Percentiles rank a stretch among this genome's conserved stretches.
Conservation (phyloP, 2,329 filamentous ascomycete genomes). For the Colletotrichum lupini region DNA sequence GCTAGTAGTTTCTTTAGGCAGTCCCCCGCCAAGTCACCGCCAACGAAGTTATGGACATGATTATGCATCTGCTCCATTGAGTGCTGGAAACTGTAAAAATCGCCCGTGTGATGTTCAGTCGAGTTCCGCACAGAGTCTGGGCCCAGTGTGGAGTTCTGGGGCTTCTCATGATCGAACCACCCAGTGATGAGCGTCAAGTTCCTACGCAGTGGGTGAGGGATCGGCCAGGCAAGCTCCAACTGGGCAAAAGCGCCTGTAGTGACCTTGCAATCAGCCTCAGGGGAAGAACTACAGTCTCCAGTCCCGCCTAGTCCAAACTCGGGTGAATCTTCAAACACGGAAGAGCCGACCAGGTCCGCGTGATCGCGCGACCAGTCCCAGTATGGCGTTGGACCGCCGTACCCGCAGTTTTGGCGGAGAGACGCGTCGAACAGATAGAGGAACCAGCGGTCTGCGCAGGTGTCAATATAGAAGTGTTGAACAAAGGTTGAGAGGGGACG, state of each 20-base stretch:
- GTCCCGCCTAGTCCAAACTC: background rate
- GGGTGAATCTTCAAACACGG: constrained; percentile 12
- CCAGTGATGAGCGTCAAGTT: background rate
- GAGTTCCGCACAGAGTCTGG: background rate
- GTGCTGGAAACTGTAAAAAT: background rate
- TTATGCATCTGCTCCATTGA: background rate
- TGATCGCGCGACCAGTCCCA: constrained; percentile 22
- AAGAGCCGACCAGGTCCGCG: constrained; percentile 3
- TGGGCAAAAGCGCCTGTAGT: background rate
- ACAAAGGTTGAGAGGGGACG: background rate
- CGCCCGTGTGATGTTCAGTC: background rate
- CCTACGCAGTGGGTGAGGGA: background rate
- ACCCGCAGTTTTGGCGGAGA: constrained; percentile 4
- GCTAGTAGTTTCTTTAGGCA: background rate
- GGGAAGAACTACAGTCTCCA: background rate
- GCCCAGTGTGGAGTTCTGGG: background rate
- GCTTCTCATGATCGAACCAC: background rate
- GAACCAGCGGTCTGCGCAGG: background rate
- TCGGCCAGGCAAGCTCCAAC: background rate
- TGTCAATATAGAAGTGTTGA: background rate
- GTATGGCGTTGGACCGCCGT: constrained; percentile 11
- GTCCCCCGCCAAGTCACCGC: background rate
- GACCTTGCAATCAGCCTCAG: background rate
- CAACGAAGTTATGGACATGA: background rate
- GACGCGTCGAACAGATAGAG: background rate